Conservation (phyloP, 768 basidiomycete species). For the Arthromyces matolae region DNA sequence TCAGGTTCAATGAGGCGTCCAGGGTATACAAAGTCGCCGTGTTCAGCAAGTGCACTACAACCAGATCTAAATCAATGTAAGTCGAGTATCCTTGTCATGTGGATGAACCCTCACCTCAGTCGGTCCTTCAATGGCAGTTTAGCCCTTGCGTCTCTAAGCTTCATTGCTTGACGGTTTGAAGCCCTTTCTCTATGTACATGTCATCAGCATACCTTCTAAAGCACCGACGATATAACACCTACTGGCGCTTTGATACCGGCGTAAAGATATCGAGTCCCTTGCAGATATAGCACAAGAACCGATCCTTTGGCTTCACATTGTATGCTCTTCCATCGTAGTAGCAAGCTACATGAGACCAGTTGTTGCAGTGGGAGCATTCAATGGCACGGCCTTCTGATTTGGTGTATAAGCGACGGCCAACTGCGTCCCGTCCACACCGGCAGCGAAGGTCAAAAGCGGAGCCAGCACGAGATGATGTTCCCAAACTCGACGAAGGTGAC, state of each 20-base stretch:
- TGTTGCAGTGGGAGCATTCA: neutral
- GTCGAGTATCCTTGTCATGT: neutral
- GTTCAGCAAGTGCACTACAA: neutral
- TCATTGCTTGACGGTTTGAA: too few relatives aligned
- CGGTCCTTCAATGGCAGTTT: neutral
- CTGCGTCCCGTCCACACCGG: too few relatives aligned
- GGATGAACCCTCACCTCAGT: neutral
- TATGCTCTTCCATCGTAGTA: too few relatives aligned
- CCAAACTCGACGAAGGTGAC: too few relatives aligned
- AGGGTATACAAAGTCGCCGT: neutral
- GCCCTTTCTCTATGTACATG: too few relatives aligned
- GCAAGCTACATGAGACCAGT: neutral
- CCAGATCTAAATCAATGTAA: neutral
- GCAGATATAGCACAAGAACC: too few relatives aligned
- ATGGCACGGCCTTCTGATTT: neutral
- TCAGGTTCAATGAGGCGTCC: neutral
- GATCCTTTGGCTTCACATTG: too few relatives aligned
- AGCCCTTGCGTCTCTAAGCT: neutral
- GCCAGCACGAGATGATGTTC: neutral
- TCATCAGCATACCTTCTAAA: too few relatives aligned
- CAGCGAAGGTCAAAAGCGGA: neutral
- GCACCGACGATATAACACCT: too few relatives aligned
- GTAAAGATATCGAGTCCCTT: too few relatives aligned
- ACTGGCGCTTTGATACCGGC: too few relatives aligned
- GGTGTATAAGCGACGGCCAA: too few relatives aligned